Base-by-base conservation (phyloP, 2,329 filamentous ascomycete species). In the Nakataea oryzae region DNA sequence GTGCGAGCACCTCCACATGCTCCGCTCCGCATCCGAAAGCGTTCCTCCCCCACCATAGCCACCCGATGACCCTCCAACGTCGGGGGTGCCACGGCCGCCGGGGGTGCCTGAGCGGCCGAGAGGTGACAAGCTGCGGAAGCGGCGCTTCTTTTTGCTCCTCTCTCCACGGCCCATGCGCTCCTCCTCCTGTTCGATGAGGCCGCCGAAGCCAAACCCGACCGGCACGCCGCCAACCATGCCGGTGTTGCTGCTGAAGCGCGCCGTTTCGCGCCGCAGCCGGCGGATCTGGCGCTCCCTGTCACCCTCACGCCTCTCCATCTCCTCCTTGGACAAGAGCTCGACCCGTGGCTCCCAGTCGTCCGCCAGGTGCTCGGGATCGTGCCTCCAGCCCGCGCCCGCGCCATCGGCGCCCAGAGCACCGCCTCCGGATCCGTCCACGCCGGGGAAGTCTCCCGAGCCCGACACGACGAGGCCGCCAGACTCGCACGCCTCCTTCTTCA, bases 401-500 rank as follows among this genome's bases (percentile, higher is more conserved):
- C 93, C 90, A 71, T 96, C 91, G 70, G 97, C 97, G 67, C 83
- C 83, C 24, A 82, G 32, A 5, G 65, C 65, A 8, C 65, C 67
- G 4, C 24, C 28, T n/a, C 26, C 7, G 3, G 41, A 50, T 50
- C 21, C 41, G 6, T 50, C 41, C 8, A n/a, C 41, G 21, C 7
- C 41, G 21, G 41, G 21, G 13, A 56, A 27, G n/a, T 54, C 59
- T 50, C 59, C 59, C 14, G 50, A n/a, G 63, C 67, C 86, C 54
- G 88, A 88, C 21, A 85, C 81, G n/a, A 96, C 87, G 9, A 97
- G 77, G 1, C 92, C 92, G 50, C 91, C 92, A 54, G 91, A 91
- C 73, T 97, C 95, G 70, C 93, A 96, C 0, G 93, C 91, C 71
- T 97, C 95, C 74, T 99, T 99, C 78, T 97, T 97, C 34, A 97